Base-by-base conservation (phyloP, 192 early-diverging fungal species). In the Irineochytrium annulatum region DNA sequence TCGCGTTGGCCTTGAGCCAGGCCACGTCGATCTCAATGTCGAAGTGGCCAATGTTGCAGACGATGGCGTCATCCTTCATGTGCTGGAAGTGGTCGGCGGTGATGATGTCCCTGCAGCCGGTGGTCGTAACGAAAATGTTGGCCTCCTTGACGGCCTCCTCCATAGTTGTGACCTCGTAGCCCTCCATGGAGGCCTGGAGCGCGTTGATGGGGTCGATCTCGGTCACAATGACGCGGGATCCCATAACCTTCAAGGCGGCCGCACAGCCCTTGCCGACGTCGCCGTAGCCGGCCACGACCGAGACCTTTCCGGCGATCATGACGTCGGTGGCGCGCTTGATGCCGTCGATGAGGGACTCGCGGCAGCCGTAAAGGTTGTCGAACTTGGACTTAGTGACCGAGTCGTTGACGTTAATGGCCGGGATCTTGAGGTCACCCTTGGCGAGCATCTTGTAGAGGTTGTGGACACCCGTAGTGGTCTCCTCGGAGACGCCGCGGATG, bases 11-110 rank as follows among this genome's bases (percentile, higher is more conserved):
- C 88, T 94, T 95, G 69, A 98, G 79, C 95, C 95, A 98, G 57
- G 91, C 91, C 56, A 94, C 94, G 76, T 98, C 95, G 69, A 98
- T 91, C 82, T 98, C 95, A 70, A 94, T 85, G 82, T 98, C 95
- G 62, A 98, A 98, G 86, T 98, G 95, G 65, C 95, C 96, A 83
- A 98, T 98, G 87, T 98, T 98, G 91, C 96, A 97, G 64, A 98
- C 93, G 64, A 98, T 97, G 62, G 93, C 84, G 69, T 98, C 96
- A 73, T 98, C 91, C 87, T 91, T 92, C 96, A 98, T 98, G 72
- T 70, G 70, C 57, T 73, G 65, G 77, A 98, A 91, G 87, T 98
- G 93, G 55, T 70, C 83, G 67, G 92, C 93, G 68, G 86, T 86
- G 79, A 98, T 90, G 76, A 98, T 95, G 81, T 97, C 93, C 78